A percentile compares a stretch with the other conserved stretches of the same genome.
Conservation (phyloP, 1,284 basidiomycete species). For the Cutaneotrichosporon sp. region DNA sequence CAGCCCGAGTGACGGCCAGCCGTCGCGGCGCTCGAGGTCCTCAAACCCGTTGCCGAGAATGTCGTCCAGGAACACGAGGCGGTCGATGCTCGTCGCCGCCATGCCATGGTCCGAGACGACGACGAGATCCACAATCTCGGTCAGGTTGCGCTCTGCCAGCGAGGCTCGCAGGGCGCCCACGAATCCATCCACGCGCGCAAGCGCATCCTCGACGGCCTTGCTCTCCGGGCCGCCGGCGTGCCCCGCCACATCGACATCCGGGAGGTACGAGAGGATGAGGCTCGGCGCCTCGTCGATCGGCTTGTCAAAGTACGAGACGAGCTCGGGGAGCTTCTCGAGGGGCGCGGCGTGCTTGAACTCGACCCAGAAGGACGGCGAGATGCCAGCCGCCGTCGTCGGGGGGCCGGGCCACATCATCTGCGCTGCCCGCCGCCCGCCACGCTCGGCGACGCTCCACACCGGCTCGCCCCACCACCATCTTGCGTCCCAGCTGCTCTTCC, state of each 20-base stretch:
- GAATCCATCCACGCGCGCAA: slow-evolving; percentile 61
- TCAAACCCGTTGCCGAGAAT: slow-evolving; percentile 71
- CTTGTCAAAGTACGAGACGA: slow-evolving; percentile 74
- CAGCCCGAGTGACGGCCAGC: slow-evolving; percentile 34
- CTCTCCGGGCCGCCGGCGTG: slow-evolving; percentile 73
- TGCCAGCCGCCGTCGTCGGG: slow-evolving; percentile 65
- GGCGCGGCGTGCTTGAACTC: slow-evolving; percentile 65
- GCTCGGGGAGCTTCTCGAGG: slow-evolving; percentile 68
- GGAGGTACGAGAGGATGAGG: slow-evolving; percentile 67
- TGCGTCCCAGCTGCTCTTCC: slow-evolving; percentile 64
- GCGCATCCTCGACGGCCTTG: neutral
- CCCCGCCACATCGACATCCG: slow-evolving; percentile 60
- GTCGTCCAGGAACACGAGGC: slow-evolving; percentile 77
- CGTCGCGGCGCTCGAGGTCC: slow-evolving; percentile 71
- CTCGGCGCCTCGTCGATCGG: slow-evolving; percentile 70
- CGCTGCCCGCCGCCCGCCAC: slow-evolving; percentile 71
- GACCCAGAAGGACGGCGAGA: slow-evolving; percentile 69
- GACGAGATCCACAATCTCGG: slow-evolving; percentile 79
- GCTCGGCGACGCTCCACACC: slow-evolving; percentile 83
- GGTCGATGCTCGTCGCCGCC: slow-evolving; percentile 76
- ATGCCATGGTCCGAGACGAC: slow-evolving; percentile 94
- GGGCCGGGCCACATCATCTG: slow-evolving; percentile 94
- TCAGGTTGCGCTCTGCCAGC: slow-evolving; percentile 71
- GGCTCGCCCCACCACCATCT: slow-evolving; percentile 88
- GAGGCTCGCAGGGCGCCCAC: slow-evolving; percentile 66